These are phyloP conservation scores for Spiraea crenata DNA, from an alignment of 331 rosid genomes.

Conservation along the genomic window DNA sequence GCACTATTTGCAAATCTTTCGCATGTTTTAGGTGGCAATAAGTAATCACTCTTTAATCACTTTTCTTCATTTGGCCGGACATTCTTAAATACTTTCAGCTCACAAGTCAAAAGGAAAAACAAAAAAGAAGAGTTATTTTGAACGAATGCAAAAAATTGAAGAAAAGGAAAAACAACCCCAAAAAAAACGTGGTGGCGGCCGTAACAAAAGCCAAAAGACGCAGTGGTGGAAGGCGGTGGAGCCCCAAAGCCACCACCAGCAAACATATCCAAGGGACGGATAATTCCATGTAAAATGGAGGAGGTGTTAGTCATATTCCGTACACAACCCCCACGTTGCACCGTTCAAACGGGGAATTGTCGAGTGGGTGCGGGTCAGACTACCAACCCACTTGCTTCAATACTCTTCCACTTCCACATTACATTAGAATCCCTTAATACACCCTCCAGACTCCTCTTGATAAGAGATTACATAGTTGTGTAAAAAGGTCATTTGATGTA, in stretches of 20 bases:
- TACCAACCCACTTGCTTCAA: constrained; percentile 3
- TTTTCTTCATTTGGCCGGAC: constrained; percentile 7
- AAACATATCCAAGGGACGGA: not conserved
- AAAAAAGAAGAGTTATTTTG: constrained; percentile 1
- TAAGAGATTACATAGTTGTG: no score
- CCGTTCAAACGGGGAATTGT: constrained; percentile 54
- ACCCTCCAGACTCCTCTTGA: no score
- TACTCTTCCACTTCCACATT: no score
- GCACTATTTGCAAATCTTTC: not conserved
- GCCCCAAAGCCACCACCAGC: constrained; percentile 35
- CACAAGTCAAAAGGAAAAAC: constrained; percentile 16
- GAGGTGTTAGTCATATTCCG: constrained; percentile 22
- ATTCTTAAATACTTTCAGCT: constrained; percentile 13
- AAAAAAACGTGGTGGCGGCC: constrained; percentile 12
- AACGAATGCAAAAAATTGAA: not conserved
- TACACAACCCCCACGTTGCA: constrained; percentile 29
- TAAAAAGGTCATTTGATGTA: no score
- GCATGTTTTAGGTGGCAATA: not conserved
- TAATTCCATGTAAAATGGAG: constrained; percentile 24
- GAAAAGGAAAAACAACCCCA: not conserved
- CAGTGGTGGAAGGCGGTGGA: constrained; percentile 38
- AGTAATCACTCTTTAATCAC: not conserved
- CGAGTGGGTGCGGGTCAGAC: constrained; percentile 33
- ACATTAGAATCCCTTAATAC: no score
- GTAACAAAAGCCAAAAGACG: constrained; percentile 10